Base-by-base conservation (phyloP, 176 grass and related monocot species). In the Zizania latifolia region DNA sequence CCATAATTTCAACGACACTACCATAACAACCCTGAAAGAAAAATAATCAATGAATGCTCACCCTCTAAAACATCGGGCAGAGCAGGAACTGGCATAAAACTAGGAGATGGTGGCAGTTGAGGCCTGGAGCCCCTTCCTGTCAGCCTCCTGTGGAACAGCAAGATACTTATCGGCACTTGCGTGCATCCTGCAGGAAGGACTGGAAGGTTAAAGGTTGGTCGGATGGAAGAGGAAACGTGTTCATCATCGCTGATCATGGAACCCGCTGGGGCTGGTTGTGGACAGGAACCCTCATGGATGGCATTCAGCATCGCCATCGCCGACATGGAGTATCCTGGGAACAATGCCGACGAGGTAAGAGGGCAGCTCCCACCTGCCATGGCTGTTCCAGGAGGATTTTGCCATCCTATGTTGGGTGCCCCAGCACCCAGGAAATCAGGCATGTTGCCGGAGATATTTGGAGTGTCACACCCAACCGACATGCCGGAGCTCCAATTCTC, bases 101-200 rank as follows among this genome's bases (percentile, higher is more conserved):
- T 29, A 3, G 7, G 65, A 43, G 66, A 36, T 4, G 5, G 56
- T 22, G 84, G n/a, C 10, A 67, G 57, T 61, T 9, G 81, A 5
- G 62, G 5, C 44, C 69, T 78, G 0, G 44, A 55, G 5, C 36
- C 69, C 68, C 62, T 83, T 65, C 73, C 73, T 0, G 46, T 65
- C 56, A 50, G 58, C 6, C 66, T 66, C 80, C 68, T 74, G 50
- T 79, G 80, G 43, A 88, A 70, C 62, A 88, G 54, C 65, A 88
- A 0, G 51, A 88, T 88, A 44, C 12, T 79, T 30, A 88, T 83
- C 24, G 86, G 86, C 70, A 88, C 80, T 55, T 79, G 86, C 3
- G 86, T 83, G 80, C 54, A 79, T 16, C 62, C 80, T 4, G 62
- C 22, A 75, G 68, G 80, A 27, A 88, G 6, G 77, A 53, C 22